phyloP scores from a whole-genome alignment of 345 rosid species.

The Lumnitzera racemosa region DNA sequence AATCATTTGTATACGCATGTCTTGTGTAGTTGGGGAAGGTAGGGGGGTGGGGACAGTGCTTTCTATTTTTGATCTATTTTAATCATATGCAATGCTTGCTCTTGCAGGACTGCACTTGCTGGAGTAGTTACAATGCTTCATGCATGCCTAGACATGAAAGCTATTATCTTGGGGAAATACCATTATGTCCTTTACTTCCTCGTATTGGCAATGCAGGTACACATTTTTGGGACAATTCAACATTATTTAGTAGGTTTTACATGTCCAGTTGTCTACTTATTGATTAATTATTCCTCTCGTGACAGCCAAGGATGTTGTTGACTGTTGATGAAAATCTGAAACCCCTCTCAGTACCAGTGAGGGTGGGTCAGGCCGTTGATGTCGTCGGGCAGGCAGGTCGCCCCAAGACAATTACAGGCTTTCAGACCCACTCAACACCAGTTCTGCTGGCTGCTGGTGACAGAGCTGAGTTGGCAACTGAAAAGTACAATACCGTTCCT shows the following conservation, averaged over 20 bases:
- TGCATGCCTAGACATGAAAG: constrained; percentile 88
- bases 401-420: constrained; percentile 92
- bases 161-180: constrained; percentile 74
- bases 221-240: neutral
- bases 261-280: neutral
- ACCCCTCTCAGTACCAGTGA: constrained; percentile 75
- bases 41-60: neutral
- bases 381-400: constrained; percentile 97
- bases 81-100: constrained; percentile 2
- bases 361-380: constrained; percentile 95
- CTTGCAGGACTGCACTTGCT: constrained; percentile 75
- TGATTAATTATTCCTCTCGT: neutral
- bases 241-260: neutral
- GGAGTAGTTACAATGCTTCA: constrained; percentile 73
- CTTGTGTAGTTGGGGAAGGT: neutral
- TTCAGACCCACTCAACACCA: constrained; percentile 94
- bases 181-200: constrained; percentile 88
- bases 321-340: constrained; percentile 80
- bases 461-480: constrained; percentile 90
- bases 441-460: constrained; percentile 95
- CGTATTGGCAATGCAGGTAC: constrained; percentile 93
- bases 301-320: constrained; percentile 92
- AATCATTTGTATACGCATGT: too few relatives aligned
- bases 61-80: neutral
- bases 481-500: constrained; percentile 45